Conservation (phyloP, 805 yeast species). For the Diddensiella caesifluorescens region DNA sequence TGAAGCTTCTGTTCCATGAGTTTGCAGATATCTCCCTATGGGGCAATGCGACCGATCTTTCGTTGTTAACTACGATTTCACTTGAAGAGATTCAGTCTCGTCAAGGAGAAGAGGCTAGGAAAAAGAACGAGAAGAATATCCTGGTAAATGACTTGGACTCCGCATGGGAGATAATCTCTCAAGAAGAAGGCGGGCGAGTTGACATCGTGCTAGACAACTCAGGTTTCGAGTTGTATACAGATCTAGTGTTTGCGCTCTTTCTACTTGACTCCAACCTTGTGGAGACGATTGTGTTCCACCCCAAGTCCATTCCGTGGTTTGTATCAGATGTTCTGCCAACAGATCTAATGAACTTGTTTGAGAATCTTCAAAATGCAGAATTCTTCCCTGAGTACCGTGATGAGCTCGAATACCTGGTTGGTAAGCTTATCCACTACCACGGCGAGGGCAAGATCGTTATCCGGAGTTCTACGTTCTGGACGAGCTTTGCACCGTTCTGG, state of each 20-base stretch:
- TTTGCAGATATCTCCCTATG: conserved; percentile 84
- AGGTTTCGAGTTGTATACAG: conserved; percentile 94
- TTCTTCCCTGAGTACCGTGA: conserved; percentile 43
- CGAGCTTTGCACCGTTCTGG: conserved; percentile 73
- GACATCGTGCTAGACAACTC: conserved; percentile 89
- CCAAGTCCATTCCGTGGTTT: conserved; percentile 94
- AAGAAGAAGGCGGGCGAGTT: conserved; percentile 42
- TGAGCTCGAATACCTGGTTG: conserved; percentile 46
- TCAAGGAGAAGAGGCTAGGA: conserved; percentile 86
- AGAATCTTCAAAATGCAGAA: conserved; percentile 47
- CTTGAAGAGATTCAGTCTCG: conserved; percentile 83
- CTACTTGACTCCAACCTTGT: conserved; percentile 66
- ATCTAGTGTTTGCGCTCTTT: conserved; percentile 59
- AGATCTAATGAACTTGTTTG: conserved; percentile 59
- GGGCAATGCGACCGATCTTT: conserved; percentile 98
- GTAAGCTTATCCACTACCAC: conserved; percentile 41
- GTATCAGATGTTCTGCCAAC: conserved; percentile 90
- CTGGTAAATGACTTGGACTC: conserved; percentile 64
- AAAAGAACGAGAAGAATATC: conserved; percentile 72
- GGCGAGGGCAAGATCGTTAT: conserved; percentile 45
- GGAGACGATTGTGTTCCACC: conserved; percentile 66
- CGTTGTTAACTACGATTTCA: conserved; percentile 64
- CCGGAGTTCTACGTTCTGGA: conserved; percentile 78
- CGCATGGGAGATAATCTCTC: conserved; percentile 48
- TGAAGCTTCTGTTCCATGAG: conserved; percentile 66